Conservation (phyloP, 2,329 filamentous ascomycete genomes). For the Stachybotrys elegans region DNA sequence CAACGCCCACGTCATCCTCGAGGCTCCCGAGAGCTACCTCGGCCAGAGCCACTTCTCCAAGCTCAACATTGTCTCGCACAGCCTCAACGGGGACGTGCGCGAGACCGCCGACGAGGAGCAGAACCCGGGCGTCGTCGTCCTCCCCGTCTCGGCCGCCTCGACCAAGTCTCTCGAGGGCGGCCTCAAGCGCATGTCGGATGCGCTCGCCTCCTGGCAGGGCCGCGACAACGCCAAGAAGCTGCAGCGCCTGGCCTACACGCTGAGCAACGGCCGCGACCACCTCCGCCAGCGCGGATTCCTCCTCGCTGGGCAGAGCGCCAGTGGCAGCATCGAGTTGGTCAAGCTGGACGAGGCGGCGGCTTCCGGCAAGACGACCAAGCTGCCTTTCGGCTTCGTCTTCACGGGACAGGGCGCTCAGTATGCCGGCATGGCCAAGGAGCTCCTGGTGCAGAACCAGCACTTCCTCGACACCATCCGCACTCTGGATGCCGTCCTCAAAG, state of each 20-base stretch:
- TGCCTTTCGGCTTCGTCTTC: slow-evolving; percentile 11
- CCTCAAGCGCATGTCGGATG: too few relatives aligned
- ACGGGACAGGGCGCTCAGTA: slow-evolving; percentile 32
- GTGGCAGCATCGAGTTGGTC: too few relatives aligned
- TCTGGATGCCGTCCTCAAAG: slow-evolving; percentile 14
- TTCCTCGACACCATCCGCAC: slow-evolving; percentile 1
- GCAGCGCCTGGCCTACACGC: too few relatives aligned
- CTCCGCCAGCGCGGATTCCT: too few relatives aligned
- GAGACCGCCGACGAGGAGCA: neutral
- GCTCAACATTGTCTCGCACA: too few relatives aligned
- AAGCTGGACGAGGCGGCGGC: neutral
- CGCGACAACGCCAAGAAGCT: too few relatives aligned
- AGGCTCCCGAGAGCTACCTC: too few relatives aligned
- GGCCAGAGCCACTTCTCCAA: too few relatives aligned
- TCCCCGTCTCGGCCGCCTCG: neutral
- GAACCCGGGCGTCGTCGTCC: neutral
- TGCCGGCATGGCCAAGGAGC: slow-evolving; percentile 24
- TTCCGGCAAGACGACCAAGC: neutral
- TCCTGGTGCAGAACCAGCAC: slow-evolving; percentile 19
- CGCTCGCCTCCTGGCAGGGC: too few relatives aligned
- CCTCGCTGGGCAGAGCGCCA: too few relatives aligned
- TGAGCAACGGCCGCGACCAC: too few relatives aligned
- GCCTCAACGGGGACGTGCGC: neutral
- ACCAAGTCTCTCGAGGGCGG: too few relatives aligned
- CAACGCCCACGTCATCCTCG: slow-evolving; percentile 19